Conservation (phyloP, 2,329 filamentous ascomycete genomes). For the Gyromitra esculenta region DNA sequence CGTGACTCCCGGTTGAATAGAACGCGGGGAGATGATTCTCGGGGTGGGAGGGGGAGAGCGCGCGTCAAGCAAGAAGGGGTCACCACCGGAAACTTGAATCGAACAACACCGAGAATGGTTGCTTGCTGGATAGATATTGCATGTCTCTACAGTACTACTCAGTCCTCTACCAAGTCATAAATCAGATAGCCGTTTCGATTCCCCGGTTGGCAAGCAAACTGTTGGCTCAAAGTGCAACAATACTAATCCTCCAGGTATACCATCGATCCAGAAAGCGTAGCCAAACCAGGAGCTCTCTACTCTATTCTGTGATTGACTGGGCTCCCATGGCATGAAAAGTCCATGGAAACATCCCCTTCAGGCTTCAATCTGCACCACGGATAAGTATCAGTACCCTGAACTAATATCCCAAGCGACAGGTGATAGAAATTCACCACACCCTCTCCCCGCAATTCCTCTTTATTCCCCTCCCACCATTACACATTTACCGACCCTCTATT, state of each 20-base stretch:
- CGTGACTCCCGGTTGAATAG: constrained; percentile 45
- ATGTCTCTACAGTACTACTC: not conserved
- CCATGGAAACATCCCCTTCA: not conserved
- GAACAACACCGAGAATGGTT: constrained; percentile 14
- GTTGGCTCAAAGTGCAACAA: constrained; percentile 1
- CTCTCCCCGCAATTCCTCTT: constrained; percentile 15
- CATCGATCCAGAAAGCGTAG: constrained; percentile 13
- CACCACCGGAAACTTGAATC: constrained; percentile 17
- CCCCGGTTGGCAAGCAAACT: constrained; percentile 40
- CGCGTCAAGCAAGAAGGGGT: constrained; percentile 33
- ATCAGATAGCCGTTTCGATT: constrained; percentile 32
- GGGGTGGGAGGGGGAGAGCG: constrained; percentile 1
- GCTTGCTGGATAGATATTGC: not conserved
- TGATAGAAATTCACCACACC: constrained; percentile 23
- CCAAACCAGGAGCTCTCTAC: constrained; percentile 8
- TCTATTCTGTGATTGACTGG: not conserved
- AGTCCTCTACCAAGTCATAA: constrained; percentile 15
- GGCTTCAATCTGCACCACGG: constrained; percentile 3
- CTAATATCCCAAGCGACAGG: constrained; percentile 8
- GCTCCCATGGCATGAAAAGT: not conserved
- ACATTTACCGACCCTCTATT: constrained; percentile 31
- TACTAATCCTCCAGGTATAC: not conserved
- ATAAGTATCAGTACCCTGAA: constrained; percentile 9
- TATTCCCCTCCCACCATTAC: constrained; percentile 21
- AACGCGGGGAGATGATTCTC: not conserved